A percentile compares a stretch with the other conserved stretches of the same genome.
Evolutionary conservation across 352 stramenopile genomes (phyloP).

Genomic region (Pythium scleroteichum): DNA sequence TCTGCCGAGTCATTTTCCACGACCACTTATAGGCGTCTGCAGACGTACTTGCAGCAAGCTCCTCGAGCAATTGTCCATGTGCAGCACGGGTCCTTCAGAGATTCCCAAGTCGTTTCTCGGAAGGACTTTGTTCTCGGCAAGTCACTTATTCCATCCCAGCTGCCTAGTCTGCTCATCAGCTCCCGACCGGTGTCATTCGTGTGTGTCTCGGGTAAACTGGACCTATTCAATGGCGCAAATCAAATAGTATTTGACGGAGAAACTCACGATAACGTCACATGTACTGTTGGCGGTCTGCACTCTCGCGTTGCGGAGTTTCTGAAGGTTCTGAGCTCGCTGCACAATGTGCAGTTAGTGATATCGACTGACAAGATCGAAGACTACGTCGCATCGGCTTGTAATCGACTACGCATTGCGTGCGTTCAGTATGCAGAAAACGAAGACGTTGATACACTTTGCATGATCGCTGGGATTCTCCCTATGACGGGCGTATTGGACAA

Average conservation of each 20-base stretch:
- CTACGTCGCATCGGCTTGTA: conserved; percentile 45
- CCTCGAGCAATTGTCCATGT: conserved; percentile 33
- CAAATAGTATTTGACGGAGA: conserved; percentile 23
- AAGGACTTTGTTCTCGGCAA: conserved; percentile 64
- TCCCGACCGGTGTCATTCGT: conserved; percentile 32
- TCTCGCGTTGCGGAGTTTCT: conserved; percentile 1
- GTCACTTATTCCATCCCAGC: conserved; percentile 46
- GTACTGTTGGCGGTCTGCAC: conserved; percentile 24
- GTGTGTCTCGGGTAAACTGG: conserved; percentile 44
- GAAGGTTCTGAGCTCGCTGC: conserved; percentile 11
- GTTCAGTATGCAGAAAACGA: conserved; percentile 57
- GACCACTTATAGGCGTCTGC: conserved; percentile 29
- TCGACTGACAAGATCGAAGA: conserved; percentile 47
- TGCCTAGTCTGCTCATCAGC: conserved; percentile 27
- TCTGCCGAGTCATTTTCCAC: background rate
- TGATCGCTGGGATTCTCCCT: conserved; percentile 34
- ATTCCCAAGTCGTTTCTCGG: conserved; percentile 39
- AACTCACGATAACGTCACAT: background rate
- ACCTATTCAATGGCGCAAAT: conserved; percentile 38
- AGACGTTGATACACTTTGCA: conserved; percentile 50
- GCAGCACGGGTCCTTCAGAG: conserved; percentile 20
- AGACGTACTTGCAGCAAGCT: conserved; percentile 40
- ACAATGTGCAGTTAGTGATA: conserved; percentile 47
- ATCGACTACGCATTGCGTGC: conserved; percentile 49
- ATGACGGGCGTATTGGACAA: conserved; percentile 61